Evolutionary conservation across 495 filamentous ascomycete genomes (phyloP).

Genomic region (Daldinia vernicosa): DNA sequence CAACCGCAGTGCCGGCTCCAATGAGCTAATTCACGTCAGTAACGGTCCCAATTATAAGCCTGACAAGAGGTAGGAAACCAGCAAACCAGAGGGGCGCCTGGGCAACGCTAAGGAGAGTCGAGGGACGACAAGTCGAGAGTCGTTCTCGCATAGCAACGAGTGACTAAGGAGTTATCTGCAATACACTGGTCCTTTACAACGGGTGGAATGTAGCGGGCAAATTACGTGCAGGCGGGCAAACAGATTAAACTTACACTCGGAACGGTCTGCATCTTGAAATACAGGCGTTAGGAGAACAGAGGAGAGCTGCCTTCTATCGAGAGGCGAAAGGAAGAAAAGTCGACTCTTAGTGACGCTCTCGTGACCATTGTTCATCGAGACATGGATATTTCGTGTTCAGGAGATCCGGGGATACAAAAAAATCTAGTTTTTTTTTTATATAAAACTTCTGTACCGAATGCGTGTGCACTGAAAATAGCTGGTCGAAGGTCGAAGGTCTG

Average conservation of each 20-base stretch:
- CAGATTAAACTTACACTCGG: conserved; percentile 65
- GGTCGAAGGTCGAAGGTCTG: conserved; percentile 34
- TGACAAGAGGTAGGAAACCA: not conserved
- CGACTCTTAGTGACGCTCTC: conserved; percentile 45
- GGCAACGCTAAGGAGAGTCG: not conserved
- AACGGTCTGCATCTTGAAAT: conserved; percentile 67
- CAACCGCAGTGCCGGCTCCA: conserved; percentile 66
- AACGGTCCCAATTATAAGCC: conserved; percentile 27
- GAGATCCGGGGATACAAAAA: conserved; percentile 42
- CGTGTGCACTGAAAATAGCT: conserved; percentile 26
- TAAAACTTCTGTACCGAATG: conserved; percentile 25
- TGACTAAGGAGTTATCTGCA: not conserved
- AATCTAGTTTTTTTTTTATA: conserved; percentile 40
- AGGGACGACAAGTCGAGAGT: not conserved
- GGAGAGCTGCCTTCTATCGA: conserved; percentile 49
- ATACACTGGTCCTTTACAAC: conserved; percentile 6
- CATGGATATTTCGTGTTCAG: conserved; percentile 42
- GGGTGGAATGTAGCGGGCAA: conserved; percentile 6
- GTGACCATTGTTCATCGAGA: conserved; percentile 48
- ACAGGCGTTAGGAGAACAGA: conserved; percentile 52
- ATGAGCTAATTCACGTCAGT: conserved; percentile 56
- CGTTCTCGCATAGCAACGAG: not conserved
- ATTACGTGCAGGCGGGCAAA: conserved; percentile 13
- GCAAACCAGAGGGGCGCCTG: not conserved
- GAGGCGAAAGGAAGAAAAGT: conserved; percentile 50